Conservation (phyloP, 2,329 filamentous ascomycete genomes). For the Colletotrichum sp. region DNA sequence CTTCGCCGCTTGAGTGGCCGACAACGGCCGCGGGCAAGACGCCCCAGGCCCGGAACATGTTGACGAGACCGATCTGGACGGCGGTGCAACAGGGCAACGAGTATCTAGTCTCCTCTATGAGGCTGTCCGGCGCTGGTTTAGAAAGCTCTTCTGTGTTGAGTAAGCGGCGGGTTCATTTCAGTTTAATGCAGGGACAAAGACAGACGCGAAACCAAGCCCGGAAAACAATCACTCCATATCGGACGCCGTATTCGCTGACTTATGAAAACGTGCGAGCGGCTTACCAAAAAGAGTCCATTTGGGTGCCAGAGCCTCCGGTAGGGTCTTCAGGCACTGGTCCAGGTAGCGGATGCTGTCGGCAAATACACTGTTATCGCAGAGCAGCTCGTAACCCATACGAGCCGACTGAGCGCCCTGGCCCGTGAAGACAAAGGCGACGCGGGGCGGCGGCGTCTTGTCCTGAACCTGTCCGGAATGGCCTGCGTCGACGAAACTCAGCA, state of each 20-base stretch:
- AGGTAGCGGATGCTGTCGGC: background rate
- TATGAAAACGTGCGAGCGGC: background rate
- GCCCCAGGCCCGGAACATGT: constrained; percentile 35
- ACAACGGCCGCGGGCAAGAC: constrained; percentile 38
- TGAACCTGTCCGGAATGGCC: constrained; percentile 22
- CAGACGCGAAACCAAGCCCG: background rate
- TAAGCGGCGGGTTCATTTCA: background rate
- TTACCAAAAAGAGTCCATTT: background rate
- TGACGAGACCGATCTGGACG: constrained; percentile 44
- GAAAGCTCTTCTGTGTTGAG: background rate
- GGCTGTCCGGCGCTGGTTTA: background rate
- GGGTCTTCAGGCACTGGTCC: background rate
- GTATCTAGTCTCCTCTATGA: background rate
- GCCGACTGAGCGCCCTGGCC: constrained; percentile 51
- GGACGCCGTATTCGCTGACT: background rate
- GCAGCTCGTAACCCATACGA: constrained; percentile 40
- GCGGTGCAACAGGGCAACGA: constrained; percentile 32
- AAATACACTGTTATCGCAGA: constrained; percentile 11
- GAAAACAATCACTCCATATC: background rate
- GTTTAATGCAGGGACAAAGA: background rate
- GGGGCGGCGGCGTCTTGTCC: constrained; percentile 27
- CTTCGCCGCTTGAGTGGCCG: constrained; percentile 50
- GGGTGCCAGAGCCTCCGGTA: background rate
- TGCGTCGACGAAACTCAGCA: background rate
- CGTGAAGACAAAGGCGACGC: constrained; percentile 36